A percentile compares a stretch with the other conserved stretches of the same genome.
Conservation (phyloP, 768 basidiomycete species). For the Boletus speciosus region DNA sequence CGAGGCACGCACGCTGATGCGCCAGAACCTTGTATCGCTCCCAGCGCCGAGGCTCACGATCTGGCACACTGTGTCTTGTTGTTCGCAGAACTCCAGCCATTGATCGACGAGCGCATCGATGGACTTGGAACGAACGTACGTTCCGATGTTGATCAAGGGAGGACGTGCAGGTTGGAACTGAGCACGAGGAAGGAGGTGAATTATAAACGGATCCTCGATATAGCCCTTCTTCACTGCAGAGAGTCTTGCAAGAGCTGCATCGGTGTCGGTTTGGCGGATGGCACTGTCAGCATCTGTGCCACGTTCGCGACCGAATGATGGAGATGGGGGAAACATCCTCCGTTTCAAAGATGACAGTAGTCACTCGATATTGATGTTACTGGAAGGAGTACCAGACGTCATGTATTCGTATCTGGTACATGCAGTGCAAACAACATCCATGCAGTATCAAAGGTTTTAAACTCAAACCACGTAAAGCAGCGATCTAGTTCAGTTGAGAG, state of each 20-base stretch:
- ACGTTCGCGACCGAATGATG: conserved; percentile 14
- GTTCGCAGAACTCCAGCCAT: conserved; percentile 52
- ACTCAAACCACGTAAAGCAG: background rate
- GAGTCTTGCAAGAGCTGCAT: conserved; percentile 77
- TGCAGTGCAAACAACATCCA: background rate
- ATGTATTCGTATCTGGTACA: background rate
- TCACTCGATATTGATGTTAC: too few relatives aligned
- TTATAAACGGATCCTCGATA: conserved; percentile 71
- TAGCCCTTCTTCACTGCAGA: conserved; percentile 87
- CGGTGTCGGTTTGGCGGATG: conserved; percentile 75
- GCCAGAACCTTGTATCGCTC: conserved; percentile 95
- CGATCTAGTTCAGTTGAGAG: too few relatives aligned
- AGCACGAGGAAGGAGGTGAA: conserved; percentile 62
- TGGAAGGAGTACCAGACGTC: background rate
- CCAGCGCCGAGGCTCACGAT: conserved; percentile 95
- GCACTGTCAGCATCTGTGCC: conserved; percentile 51
- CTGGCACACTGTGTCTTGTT: conserved; percentile 57
- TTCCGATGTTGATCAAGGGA: conserved; percentile 94
- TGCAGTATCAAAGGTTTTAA: background rate
- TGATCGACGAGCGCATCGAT: conserved; percentile 72
- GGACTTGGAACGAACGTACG: conserved; percentile 77
- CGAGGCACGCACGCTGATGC: conserved; percentile 63
- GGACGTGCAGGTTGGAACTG: conserved; percentile 60
- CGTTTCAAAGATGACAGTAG: background rate
- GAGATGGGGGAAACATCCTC: conserved; percentile 13